Percentiles rank a stretch among this genome's conserved stretches.
Evolutionary conservation across 2,329 filamentous ascomycete species (phyloP).

Genomic region (Thyridium curvatum): DNA sequence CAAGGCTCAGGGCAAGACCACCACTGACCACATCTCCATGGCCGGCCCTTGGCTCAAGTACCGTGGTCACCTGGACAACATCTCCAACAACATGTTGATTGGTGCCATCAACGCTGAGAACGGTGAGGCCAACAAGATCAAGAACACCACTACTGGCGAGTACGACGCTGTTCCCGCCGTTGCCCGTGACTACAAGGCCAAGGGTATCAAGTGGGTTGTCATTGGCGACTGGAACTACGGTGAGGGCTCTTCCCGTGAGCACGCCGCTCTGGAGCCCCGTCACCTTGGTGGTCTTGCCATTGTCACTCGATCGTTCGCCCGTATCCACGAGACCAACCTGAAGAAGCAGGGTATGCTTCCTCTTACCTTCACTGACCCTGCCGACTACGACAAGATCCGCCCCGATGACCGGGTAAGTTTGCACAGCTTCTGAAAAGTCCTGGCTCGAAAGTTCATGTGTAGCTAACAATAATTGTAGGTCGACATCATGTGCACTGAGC

Average conservation of each 20-base stretch:
- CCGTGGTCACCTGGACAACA: constrained; percentile 98
- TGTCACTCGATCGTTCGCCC: constrained; percentile 91
- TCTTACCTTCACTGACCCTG: constrained; percentile 87
- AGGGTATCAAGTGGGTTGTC: constrained; percentile 94
- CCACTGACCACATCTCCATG: constrained; percentile 96
- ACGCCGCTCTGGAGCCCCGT: constrained; percentile 94
- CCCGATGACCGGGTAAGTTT: constrained; percentile 70
- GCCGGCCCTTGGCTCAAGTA: constrained; percentile 97
- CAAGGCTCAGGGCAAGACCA: constrained; percentile 95
- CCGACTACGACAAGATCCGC: constrained; percentile 96
- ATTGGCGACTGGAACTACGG: constrained; percentile 99
- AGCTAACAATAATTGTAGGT: constrained; percentile 35
- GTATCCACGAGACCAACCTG: constrained; percentile 99
- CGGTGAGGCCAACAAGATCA: constrained; percentile 94
- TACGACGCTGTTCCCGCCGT: constrained; percentile 87
- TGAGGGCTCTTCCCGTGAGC: constrained; percentile 95
- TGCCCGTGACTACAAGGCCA: constrained; percentile 97
- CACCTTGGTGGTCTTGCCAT: constrained; percentile 96
- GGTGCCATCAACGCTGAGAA: constrained; percentile 95
- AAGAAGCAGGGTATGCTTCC: constrained; percentile 99
- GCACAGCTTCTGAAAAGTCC: neutral
- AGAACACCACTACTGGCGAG: constrained; percentile 80
- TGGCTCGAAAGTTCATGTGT: neutral
- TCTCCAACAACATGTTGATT: constrained; percentile 99
- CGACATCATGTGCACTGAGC: constrained; percentile 81